Conservation (phyloP, 345 rosid genomes). For the Kandelia obovata region DNA sequence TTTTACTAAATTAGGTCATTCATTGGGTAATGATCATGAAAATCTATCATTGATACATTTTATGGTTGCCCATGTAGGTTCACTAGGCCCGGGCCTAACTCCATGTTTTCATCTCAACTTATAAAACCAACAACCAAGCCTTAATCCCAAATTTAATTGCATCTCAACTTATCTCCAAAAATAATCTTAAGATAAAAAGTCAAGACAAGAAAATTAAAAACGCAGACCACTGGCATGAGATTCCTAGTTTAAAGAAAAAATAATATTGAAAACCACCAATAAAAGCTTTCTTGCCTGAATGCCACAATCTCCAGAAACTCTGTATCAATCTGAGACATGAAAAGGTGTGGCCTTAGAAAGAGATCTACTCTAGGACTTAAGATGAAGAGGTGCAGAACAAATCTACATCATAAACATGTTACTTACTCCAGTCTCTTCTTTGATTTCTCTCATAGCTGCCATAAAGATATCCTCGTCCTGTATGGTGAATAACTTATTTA, state of each 20-base stretch:
- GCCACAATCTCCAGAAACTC: slow-evolving; percentile 62
- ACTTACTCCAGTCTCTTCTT: slow-evolving; percentile 86
- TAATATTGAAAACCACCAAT: neutral
- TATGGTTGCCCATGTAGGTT: too few species aligned
- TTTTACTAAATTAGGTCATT: too few species aligned
- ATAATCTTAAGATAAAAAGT: neutral
- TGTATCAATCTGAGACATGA: slow-evolving; percentile 55
- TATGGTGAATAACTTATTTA: slow-evolving; percentile 13
- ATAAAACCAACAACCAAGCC: neutral
- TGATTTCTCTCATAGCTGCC: slow-evolving; percentile 73
- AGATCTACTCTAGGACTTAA: neutral
- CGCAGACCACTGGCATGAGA: too few species aligned
- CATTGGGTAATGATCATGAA: too few species aligned
- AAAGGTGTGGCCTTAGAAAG: slow-evolving; percentile 10
- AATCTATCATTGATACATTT: too few species aligned
- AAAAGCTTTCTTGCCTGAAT: slow-evolving; percentile 47
- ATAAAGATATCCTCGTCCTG: slow-evolving; percentile 70
- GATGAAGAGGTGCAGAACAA: neutral
- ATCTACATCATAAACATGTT: neutral
- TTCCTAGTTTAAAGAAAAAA: neutral
- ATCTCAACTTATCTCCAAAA: neutral
- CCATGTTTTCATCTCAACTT: neutral
- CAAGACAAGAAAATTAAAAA: neutral
- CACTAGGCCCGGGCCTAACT: too few species aligned
- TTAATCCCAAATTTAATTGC: neutral